Conservation (phyloP, 495 filamentous ascomycete species). For the Hypoxylon fragiforme region DNA sequence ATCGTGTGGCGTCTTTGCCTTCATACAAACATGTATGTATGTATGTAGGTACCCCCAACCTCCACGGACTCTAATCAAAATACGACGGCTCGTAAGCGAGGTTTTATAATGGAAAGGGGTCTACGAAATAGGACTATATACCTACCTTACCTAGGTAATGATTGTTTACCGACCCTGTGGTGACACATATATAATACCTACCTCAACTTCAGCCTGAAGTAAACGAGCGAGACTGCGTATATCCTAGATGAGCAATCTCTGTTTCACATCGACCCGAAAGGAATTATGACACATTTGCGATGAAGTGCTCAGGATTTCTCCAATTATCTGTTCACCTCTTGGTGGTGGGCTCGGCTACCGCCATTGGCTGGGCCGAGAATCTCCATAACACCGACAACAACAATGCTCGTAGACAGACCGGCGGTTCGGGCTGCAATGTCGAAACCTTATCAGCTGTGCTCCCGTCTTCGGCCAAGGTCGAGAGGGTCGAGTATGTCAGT, state of each 20-base stretch:
- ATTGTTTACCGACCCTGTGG: slow-evolving; percentile 4
- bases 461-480: slow-evolving; percentile 35
- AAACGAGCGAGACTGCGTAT: not conserved
- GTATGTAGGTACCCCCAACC: slow-evolving; percentile 18
- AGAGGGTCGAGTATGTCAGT: slow-evolving; percentile 37
- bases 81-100: slow-evolving; percentile 12
- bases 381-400: not conserved
- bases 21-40: not conserved
- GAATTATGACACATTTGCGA: slow-evolving; percentile 19
- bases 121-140: too few species aligned
- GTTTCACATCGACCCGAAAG: slow-evolving; percentile 17
- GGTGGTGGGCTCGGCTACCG: slow-evolving; percentile 7
- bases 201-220: slow-evolving; percentile 26
- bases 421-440: slow-evolving; percentile 22
- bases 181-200: slow-evolving; percentile 26
- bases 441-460: slow-evolving; percentile 31
- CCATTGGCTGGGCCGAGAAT: slow-evolving; percentile 9
- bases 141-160: too few species aligned
- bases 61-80: slow-evolving; percentile 3
- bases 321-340: slow-evolving; percentile 18
- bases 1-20: too few species aligned
- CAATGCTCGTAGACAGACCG: slow-evolving; percentile 4
- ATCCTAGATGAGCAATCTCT: slow-evolving; percentile 19
- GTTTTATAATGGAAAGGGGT: too few species aligned
- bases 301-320: slow-evolving; percentile 28